Percentiles rank a stretch among this genome's conserved stretches.
Evolutionary conservation across 176 grass and related monocot species (phyloP).

Genomic region (Tuctoria greenei): DNA sequence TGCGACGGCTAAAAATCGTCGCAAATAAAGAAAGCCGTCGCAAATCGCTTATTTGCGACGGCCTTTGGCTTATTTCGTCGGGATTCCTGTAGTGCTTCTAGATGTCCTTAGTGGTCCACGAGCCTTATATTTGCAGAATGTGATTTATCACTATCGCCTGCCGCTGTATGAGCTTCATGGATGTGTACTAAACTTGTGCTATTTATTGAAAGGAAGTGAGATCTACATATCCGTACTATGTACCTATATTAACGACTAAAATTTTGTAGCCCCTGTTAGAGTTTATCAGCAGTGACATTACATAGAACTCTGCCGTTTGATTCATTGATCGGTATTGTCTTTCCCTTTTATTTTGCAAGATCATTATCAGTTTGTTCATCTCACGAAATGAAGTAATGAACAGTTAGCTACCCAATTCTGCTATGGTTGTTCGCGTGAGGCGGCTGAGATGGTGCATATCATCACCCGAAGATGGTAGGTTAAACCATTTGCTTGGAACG

Average conservation of each 20-base stretch:
- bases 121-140: constrained; percentile 1
- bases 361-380: too few relatives aligned
- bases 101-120: neutral
- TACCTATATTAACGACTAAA: neutral
- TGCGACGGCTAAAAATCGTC: too few relatives aligned
- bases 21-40: too few relatives aligned
- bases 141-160: neutral
- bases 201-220: neutral
- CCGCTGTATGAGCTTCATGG: neutral
- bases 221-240: neutral
- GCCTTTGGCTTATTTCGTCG: too few relatives aligned
- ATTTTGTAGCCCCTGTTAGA: constrained; percentile 37
- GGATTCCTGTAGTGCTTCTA: too few relatives aligned
- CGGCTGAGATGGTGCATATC: too few relatives aligned
- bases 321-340: neutral
- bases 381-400: too few relatives aligned
- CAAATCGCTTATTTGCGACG: too few relatives aligned
- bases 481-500: too few relatives aligned
- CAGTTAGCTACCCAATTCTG: too few relatives aligned
- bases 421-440: too few relatives aligned
- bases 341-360: neutral
- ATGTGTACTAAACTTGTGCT: neutral
- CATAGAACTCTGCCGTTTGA: neutral
- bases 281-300: neutral
- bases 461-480: too few relatives aligned